A percentile compares a stretch with the other conserved stretches of the same genome.
These are phyloP conservation scores for Cryptosporidium sp. DNA, from an alignment of 169 alveolate genomes.

Conservation along the genomic window DNA sequence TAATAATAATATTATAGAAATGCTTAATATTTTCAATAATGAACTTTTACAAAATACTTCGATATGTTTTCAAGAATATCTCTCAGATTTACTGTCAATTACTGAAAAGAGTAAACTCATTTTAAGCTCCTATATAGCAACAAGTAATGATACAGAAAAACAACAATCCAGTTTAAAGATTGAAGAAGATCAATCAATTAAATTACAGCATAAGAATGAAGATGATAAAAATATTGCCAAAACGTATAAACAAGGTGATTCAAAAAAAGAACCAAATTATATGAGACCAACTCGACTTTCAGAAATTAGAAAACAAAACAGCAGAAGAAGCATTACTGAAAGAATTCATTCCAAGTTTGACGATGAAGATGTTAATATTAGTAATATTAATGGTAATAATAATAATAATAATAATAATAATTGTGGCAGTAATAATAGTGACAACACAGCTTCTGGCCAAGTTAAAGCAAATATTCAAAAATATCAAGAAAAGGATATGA, in stretches of 20 bases:
- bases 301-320: conserved; percentile 39
- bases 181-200: not conserved
- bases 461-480: not conserved
- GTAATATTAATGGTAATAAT: no score
- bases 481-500: not conserved
- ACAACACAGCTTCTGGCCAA: not conserved
- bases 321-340: not conserved
- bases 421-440: not conserved
- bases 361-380: not conserved
- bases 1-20: not conserved
- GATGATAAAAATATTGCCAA: not conserved
- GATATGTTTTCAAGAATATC: conserved; percentile 43
- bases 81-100: conserved; percentile 40
- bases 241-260: not conserved
- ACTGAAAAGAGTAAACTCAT: conserved; percentile 16
- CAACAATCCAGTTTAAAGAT: not conserved
- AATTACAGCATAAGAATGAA: not conserved
- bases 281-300: conserved; percentile 66
- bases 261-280: conserved; percentile 36
- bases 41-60: conserved; percentile 11
- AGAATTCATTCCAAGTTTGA: not conserved
- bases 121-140: conserved; percentile 16
- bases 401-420: no score
- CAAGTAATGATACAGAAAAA: not conserved
- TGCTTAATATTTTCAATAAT: conserved; percentile 25